Base-by-base conservation (phyloP, 805 yeast genomes). In the Starmerella gropengiesseri region DNA sequence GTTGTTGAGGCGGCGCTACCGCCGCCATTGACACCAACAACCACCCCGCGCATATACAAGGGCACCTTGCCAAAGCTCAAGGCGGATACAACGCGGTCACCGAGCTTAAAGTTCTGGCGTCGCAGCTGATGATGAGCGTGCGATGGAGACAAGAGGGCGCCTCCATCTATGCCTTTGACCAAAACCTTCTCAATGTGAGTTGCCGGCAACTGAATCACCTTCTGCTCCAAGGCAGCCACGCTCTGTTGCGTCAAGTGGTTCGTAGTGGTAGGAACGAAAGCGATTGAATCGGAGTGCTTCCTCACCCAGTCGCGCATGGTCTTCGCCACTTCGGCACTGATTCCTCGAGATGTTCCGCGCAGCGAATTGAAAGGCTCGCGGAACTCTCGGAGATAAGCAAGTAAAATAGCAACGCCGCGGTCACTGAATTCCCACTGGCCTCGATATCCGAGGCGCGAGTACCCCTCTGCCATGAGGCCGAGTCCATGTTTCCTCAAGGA, bases 21-120 rank as follows among this genome's bases (percentile, higher is more conserved):
- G n/a, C 39, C 34, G 16, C 43, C 41, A 27, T 75, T 70, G 31
- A 83, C 84, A 31, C 75, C 67, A 38, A 83, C 80, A 42, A 91
- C 94, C 1, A 95, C 86, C 59, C 99, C 99, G 55, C 81, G 81
- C 20, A 83, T 71, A 57, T 81, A 85, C 44, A 78, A 63, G 21
- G 95, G 94, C 13, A 87, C 94, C 56, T 83, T 85, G 40, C 97
- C 97, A 19, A 82, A 76, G 53, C 78, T 82, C 53, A 81, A 80
- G 18, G 85, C 81, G 52, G 83, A 86, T 19, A 82, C 72, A 23
- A 91, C 84, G 47, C 98, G 74, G 57, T 91, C 96, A 54, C 98
- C 98, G 18, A 91, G 68, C 22, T 73, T 70, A 58, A 91, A 91
- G 35, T 69, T 64, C 65, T 91, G 99, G 31, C 71, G 69, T 43